Evolutionary conservation across 2,329 filamentous ascomycete species (phyloP), one percentile per base, ranked within the genome.

Genomic region (Hymenoscyphus repandus): DNA sequence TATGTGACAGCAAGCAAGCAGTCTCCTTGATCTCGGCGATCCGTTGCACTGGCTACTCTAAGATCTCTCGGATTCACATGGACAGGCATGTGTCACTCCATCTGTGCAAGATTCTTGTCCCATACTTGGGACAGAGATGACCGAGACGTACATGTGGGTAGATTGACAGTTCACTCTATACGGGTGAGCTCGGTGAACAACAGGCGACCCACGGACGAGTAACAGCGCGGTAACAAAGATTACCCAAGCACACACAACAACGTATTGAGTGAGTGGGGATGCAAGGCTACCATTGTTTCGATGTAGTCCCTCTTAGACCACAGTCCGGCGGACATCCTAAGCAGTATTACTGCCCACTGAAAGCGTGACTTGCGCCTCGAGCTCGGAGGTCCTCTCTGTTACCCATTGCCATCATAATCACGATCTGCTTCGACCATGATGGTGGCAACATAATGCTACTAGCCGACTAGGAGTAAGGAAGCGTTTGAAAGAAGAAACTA

Each of bases 311-410:
- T 27, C 18, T 40, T 50, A 34, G 49, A 47, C 47, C 51, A 30
- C 51, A 13, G 30, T 54, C 54, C 51, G 54, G 22, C 54, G 54
- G 54, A 56, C 51, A 52, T 56, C 54, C 54, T 46, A 49, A 51
- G 36, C 11, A 37, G 15, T 39, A 12, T 34, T 34, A n/a, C n/a
- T 34, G 13, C 10, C 11, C 15, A 39, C 36, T 39, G 36, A 6
- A 12, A 17, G 17, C n/a, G 9, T 34, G 32, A 34, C n/a, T 34
- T 34, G 32, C 7, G 6, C 9, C n/a, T 12, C 11, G 17, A 39
- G 36, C 36, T 10, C 9, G n/a, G 6, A n/a, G n/a, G n/a, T n/a
- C n/a, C n/a, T n/a, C n/a, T n/a, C n/a, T n/a, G n/a, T n/a, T n/a
- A n/a, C n/a, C n/a, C 9, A 12, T 39, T 39, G 9, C 10, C 9